Conservation (phyloP, 176 grass and related monocot species). For the Ampelocalamus luodianensis region DNA sequence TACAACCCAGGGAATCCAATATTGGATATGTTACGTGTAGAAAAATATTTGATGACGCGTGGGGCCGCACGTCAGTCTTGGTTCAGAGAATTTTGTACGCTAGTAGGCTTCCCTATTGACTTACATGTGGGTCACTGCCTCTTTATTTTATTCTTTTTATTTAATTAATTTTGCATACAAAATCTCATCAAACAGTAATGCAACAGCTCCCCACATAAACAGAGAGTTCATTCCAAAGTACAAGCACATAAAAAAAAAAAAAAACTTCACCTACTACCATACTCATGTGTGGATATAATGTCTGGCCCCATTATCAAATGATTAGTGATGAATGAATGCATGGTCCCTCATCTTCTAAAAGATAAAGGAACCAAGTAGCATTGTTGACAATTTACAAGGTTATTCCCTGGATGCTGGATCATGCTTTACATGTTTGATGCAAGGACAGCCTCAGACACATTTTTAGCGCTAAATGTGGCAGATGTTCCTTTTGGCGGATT, state of each 20-base stretch:
- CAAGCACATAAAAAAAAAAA: background rate
- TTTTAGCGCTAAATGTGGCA: background rate
- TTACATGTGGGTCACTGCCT: too few species aligned
- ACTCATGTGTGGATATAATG: background rate
- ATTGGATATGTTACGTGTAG: too few species aligned
- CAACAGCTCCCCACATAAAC: background rate
- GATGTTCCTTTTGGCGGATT: background rate
- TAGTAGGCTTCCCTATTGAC: too few species aligned
- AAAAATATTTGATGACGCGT: too few species aligned
- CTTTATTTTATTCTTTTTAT: too few species aligned
- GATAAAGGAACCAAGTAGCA: slow-evolving; percentile 8
- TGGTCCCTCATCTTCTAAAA: slow-evolving; percentile 14
- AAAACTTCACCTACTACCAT: background rate
- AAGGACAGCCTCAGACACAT: background rate
- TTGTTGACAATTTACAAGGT: slow-evolving; percentile 2
- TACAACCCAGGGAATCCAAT: too few species aligned
- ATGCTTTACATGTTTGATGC: background rate
- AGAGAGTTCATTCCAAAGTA: slow-evolving; percentile 1
- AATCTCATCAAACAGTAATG: too few species aligned
- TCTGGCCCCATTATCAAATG: slow-evolving; percentile 7
- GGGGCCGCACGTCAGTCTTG: too few species aligned
- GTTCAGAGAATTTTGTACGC: too few species aligned
- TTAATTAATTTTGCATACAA: too few species aligned
- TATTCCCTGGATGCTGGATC: slow-evolving; percentile 31
- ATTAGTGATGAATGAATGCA: slow-evolving; percentile 15